Percentiles rank a stretch among this genome's conserved stretches.
These are phyloP conservation scores for Fusarium sp. DNA, from an alignment of 2,329 filamentous ascomycete genomes.

Conservation along the genomic window DNA sequence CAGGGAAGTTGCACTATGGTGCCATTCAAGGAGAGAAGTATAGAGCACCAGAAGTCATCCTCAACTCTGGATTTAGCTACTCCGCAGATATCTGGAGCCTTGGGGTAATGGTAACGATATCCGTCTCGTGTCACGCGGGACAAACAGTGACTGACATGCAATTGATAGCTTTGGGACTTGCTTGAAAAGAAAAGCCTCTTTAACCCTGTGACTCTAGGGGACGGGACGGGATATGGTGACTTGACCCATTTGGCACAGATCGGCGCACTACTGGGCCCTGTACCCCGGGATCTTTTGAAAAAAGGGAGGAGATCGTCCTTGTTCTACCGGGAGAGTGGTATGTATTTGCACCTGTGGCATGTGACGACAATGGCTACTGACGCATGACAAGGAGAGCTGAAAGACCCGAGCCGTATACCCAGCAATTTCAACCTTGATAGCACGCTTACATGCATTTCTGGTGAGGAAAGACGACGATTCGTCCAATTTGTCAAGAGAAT, in stretches of 20 bases:
- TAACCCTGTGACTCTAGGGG: background rate
- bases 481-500: background rate
- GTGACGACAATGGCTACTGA: background rate
- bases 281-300: background rate
- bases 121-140: rapidly evolving
- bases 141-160: background rate
- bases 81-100: conserved; percentile 39
- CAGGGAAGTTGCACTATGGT: conserved; percentile 4
- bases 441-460: background rate
- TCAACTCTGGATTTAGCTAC: conserved; percentile 31
- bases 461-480: background rate
- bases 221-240: conserved; percentile 7
- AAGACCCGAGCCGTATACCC: background rate
- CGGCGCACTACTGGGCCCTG: background rate
- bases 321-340: background rate
- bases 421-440: background rate
- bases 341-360: background rate
- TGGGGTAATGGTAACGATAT: conserved; percentile 31
- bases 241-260: conserved; percentile 15
- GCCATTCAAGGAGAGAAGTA: conserved; percentile 29
- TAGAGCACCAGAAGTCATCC: conserved; percentile 35
- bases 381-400: background rate
- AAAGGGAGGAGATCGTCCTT: background rate
- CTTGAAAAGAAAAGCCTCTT: conserved; percentile 16
- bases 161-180: conserved; percentile 13